Evolutionary conservation across 2,329 filamentous ascomycete genomes (phyloP).

Genomic region (Penicillium sclerotiorum): DNA sequence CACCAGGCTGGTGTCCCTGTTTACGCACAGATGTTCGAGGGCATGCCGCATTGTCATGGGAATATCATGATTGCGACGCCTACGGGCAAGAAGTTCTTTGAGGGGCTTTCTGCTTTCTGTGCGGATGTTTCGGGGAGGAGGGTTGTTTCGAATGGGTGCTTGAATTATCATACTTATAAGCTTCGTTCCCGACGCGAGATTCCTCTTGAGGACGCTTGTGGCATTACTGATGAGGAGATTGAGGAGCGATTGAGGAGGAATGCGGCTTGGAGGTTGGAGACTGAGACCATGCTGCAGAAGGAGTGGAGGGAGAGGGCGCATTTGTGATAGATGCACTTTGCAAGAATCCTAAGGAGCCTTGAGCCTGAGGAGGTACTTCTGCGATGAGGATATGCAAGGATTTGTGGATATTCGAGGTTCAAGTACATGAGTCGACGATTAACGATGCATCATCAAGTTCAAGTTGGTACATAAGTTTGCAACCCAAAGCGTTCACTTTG

Average conservation of each 20-base stretch:
- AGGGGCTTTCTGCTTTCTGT: conserved; percentile 59
- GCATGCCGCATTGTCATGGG: conserved; percentile 57
- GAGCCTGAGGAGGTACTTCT: too few relatives aligned
- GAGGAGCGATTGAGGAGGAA: conserved; percentile 30
- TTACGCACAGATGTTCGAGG: conserved; percentile 46
- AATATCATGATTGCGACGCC: conserved; percentile 55
- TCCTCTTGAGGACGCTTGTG: conserved; percentile 34
- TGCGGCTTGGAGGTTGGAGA: conserved; percentile 35
- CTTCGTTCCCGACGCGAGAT: conserved; percentile 30
- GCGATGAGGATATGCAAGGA: too few relatives aligned
- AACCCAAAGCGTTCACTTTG: too few relatives aligned
- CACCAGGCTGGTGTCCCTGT: conserved; percentile 41
- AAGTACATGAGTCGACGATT: too few relatives aligned
- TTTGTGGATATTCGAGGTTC: too few relatives aligned
- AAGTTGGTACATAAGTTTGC: too few relatives aligned
- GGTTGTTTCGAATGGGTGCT: conserved; percentile 28
- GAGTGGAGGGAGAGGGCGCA: conserved; percentile 36
- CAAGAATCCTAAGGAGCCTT: too few relatives aligned
- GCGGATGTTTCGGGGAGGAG: conserved; percentile 32
- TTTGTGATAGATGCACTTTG: too few relatives aligned
- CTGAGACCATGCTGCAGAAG: conserved; percentile 37
- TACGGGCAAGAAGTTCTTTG: conserved; percentile 56
- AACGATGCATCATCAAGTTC: too few relatives aligned
- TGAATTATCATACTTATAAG: conserved; percentile 36
- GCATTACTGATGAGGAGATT: conserved; percentile 41